Conservation (phyloP, 2,329 filamentous ascomycete species). For the Grosmannia clavigera region DNA sequence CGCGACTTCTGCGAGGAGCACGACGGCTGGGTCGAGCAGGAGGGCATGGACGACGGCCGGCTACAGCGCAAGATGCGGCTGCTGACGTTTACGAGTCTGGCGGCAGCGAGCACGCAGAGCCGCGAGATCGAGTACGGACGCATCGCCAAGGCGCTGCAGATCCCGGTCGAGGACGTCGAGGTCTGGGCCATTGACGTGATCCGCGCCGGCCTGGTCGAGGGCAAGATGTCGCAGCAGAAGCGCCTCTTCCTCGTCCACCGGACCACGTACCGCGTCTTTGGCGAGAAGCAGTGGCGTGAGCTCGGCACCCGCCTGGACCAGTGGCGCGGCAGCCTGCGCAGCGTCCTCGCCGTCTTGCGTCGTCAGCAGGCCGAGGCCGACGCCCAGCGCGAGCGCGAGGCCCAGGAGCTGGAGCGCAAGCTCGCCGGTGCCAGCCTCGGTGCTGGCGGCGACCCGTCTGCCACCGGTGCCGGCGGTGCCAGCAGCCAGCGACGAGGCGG, state of each 20-base stretch:
- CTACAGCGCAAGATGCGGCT: conserved; percentile 94
- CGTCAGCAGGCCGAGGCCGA: conserved; percentile 71
- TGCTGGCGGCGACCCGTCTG: conserved; percentile 10
- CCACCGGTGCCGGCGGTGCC: background rate
- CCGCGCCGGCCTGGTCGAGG: conserved; percentile 87
- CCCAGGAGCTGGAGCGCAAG: conserved; percentile 58
- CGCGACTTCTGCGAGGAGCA: conserved; percentile 92
- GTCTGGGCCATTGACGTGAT: conserved; percentile 99
- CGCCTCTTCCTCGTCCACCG: conserved; percentile 92
- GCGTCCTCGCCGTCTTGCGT: conserved; percentile 66
- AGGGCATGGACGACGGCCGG: conserved; percentile 57
- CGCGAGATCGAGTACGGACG: conserved; percentile 79
- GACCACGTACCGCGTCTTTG: conserved; percentile 92
- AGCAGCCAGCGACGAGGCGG: background rate
- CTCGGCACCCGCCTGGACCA: conserved; percentile 81
- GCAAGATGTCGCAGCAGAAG: conserved; percentile 87
- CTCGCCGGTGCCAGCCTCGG: conserved; percentile 19
- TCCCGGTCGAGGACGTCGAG: conserved; percentile 76
- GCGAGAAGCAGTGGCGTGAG: conserved; percentile 96
- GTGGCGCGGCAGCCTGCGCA: conserved; percentile 73
- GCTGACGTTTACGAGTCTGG: conserved; percentile 80
- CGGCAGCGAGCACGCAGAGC: conserved; percentile 69
- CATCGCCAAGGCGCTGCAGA: conserved; percentile 75
- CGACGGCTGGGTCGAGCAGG: conserved; percentile 68
- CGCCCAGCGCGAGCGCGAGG: conserved; percentile 64